phyloP scores from a whole-genome alignment of 139 green algal genomes.

The Micractinium sp. region DNA sequence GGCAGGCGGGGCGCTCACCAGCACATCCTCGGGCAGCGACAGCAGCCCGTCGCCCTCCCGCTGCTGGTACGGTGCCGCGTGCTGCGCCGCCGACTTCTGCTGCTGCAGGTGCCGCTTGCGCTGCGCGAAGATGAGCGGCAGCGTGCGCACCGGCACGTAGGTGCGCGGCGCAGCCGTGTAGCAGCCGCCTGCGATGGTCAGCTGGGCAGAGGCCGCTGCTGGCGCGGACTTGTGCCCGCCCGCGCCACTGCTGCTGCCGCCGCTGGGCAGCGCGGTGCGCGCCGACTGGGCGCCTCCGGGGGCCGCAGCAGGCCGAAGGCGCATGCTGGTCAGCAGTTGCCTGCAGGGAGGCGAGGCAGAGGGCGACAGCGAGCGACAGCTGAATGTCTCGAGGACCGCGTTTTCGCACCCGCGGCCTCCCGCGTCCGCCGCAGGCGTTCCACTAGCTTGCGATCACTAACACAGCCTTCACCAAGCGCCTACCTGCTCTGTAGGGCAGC shows the following conservation, averaged over 20 bases:
- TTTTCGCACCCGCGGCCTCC: background rate
- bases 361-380: background rate
- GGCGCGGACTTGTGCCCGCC: background rate
- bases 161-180: background rate
- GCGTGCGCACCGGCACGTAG: slow-evolving; percentile 25
- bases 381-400: background rate
- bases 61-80: slow-evolving; percentile 28
- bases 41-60: slow-evolving; percentile 39
- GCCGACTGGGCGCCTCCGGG: background rate
- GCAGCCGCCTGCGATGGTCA: background rate
- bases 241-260: background rate
- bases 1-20: slow-evolving; percentile 30
- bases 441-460: background rate
- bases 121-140: slow-evolving; percentile 46
- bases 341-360: background rate
- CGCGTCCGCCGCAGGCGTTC: background rate
- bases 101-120: slow-evolving; percentile 42
- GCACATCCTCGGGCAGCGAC: slow-evolving; percentile 54
- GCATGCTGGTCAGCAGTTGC: slow-evolving; percentile 38
- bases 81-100: slow-evolving; percentile 24
- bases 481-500: slow-evolving; percentile 5
- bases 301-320: slow-evolving; percentile 12
- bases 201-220: background rate
- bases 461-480: background rate
- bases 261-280: background rate